Conservation (phyloP, 2,329 filamentous ascomycete species). For the Bipolaris bicolor region DNA sequence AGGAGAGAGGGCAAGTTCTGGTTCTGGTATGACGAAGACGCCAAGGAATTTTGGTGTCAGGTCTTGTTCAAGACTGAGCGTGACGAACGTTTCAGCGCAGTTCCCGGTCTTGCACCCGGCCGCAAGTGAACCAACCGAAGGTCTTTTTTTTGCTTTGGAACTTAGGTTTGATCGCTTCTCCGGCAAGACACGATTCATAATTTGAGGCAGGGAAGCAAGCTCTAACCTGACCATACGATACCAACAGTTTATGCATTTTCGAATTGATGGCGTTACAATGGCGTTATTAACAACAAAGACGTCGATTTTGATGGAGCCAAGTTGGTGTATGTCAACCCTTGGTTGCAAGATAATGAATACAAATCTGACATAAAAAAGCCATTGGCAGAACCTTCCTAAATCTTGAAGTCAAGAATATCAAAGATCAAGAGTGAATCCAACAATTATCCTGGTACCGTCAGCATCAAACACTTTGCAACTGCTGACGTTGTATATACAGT, state of each 20-base stretch:
- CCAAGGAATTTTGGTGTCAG: conserved; percentile 97
- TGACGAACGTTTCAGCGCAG: conserved; percentile 81
- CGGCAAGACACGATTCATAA: background rate
- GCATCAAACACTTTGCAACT: background rate
- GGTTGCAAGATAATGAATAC: conserved; percentile 14
- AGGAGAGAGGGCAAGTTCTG: conserved; percentile 86
- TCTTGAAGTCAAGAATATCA: background rate
- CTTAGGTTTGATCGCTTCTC: background rate
- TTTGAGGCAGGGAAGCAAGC: background rate
- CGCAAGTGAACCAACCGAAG: conserved; percentile 14
- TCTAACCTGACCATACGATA: background rate
- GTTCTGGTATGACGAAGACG: conserved; percentile 93
- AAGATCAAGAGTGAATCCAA: background rate
- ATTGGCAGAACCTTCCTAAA: background rate
- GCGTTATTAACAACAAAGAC: conserved; percentile 16
- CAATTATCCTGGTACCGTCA: background rate
- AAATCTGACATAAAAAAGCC: conserved; percentile 22
- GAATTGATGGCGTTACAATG: background rate
- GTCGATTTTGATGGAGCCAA: background rate
- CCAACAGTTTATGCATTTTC: background rate
- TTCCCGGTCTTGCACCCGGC: conserved; percentile 66
- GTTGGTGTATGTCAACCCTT: conserved; percentile 33
- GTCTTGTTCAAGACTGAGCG: conserved; percentile 98
- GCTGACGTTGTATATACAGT: background rate
- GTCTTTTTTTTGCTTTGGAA: no score